Evolutionary conservation across 768 basidiomycete genomes (phyloP).

Genomic region (Rhizopogon salebrosus): DNA sequence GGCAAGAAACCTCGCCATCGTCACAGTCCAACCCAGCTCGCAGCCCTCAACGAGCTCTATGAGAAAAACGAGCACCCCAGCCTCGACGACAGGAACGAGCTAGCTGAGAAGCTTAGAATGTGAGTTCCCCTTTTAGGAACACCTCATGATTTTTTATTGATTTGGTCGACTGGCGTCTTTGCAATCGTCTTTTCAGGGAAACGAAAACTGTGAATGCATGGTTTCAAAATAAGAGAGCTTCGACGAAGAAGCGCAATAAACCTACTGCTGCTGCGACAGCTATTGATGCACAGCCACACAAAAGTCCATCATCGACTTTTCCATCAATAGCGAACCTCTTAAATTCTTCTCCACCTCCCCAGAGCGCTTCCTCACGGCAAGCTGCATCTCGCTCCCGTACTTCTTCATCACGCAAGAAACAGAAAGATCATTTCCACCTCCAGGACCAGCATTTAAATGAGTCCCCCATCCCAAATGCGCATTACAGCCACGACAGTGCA

Average conservation of each 20-base stretch:
- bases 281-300: constrained; percentile 18
- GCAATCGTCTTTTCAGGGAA: too few species aligned
- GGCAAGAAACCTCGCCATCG: constrained; percentile 76
- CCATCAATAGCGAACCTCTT: constrained; percentile 36
- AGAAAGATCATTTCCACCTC: constrained; percentile 8
- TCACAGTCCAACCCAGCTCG: constrained; percentile 66
- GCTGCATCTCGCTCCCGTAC: constrained; percentile 21
- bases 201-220: constrained; percentile 82
- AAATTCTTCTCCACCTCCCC: constrained; percentile 27
- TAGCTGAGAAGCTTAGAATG: constrained; percentile 76
- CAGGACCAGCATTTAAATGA: constrained; percentile 26
- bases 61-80: constrained; percentile 73
- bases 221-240: constrained; percentile 86
- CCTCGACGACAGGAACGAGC: constrained; percentile 57
- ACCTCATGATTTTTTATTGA: constrained; percentile 15
- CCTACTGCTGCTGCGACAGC: constrained; percentile 28
- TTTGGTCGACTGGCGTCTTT: constrained; percentile 5
- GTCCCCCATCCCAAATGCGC: constrained; percentile 16
- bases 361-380: constrained; percentile 15
- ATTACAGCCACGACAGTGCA: constrained; percentile 17
- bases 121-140: constrained; percentile 37
- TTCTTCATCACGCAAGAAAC: constrained; percentile 22
- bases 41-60: constrained; percentile 73
- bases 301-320: constrained; percentile 22
- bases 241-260: constrained; percentile 67